phyloP scores from a whole-genome alignment of 441 rosid genomes.

The Erodium texanum region DNA sequence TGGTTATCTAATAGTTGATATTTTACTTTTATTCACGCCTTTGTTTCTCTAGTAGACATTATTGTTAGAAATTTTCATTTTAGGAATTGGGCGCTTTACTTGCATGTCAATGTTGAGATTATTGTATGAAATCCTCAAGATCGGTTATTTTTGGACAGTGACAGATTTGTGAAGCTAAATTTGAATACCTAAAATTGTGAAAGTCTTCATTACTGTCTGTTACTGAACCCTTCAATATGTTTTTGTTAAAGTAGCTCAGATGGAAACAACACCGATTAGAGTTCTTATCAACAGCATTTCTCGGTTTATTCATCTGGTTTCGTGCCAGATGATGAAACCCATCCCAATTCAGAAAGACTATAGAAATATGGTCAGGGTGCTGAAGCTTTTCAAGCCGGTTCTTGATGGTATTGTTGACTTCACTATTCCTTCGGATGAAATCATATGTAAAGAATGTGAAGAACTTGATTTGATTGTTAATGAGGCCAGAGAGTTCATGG shows the following conservation, averaged over 20 bases:
- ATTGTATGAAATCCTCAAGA: not conserved
- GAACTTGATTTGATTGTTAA: conserved; percentile 59
- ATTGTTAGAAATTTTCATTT: not conserved
- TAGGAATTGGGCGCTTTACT: not conserved
- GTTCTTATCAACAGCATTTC: conserved; percentile 75
- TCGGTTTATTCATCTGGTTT: conserved; percentile 73
- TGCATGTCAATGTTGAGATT: not conserved
- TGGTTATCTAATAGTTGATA: not conserved
- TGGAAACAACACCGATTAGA: conserved; percentile 53
- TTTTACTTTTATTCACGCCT: not conserved
- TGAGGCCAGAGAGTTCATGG: conserved; percentile 67
- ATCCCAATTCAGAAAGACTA: conserved; percentile 49
- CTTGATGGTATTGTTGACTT: conserved; percentile 68
- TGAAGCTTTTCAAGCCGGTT: conserved; percentile 63
- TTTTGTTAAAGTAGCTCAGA: conserved; percentile 31
- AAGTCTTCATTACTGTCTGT: not conserved
- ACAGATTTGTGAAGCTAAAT: not conserved
- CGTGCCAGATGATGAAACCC: conserved; percentile 56
- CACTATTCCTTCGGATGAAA: conserved; percentile 41
- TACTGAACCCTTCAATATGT: too few relatives aligned
- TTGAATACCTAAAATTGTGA: not conserved
- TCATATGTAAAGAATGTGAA: conserved; percentile 55
- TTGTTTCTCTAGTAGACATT: not conserved
- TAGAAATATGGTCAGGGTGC: conserved; percentile 37
- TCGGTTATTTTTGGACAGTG: not conserved